Percentiles rank a stretch among this genome's conserved stretches.
Evolutionary conservation across 306 rosid genomes (phyloP).

Genomic region (Malus orientalis): DNA sequence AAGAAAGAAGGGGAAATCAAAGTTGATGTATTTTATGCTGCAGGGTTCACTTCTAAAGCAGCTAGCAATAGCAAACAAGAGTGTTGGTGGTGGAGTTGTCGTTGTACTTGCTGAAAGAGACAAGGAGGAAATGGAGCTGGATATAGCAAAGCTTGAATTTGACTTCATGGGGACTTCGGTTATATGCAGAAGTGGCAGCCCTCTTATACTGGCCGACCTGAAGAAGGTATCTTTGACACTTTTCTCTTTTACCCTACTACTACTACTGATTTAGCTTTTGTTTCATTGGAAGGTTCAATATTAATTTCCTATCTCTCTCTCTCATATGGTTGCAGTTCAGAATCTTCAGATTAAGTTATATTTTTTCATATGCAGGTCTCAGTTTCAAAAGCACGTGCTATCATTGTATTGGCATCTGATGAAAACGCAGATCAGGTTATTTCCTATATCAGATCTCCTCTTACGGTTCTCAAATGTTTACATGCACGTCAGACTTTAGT

Average conservation of each 20-base stretch:
- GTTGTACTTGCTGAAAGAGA: constrained; percentile 98
- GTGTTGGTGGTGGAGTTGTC: constrained; percentile 87
- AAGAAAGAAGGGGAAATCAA: constrained; percentile 13
- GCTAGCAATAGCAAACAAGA: constrained; percentile 91
- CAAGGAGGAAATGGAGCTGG: constrained; percentile 98
- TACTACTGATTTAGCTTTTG: not conserved
- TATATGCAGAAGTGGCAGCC: constrained; percentile 97
- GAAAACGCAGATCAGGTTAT: constrained; percentile 96
- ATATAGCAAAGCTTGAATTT: constrained; percentile 90
- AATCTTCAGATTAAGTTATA: not conserved
- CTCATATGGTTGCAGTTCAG: not conserved
- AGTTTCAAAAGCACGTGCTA: constrained; percentile 96
- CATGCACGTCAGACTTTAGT: constrained; percentile 9
- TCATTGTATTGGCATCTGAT: constrained; percentile 90
- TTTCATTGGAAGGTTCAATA: constrained; percentile 1
- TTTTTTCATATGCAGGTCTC: constrained; percentile 52
- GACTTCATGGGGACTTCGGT: constrained; percentile 96
- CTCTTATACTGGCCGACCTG: constrained; percentile 89
- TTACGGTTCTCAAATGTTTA: constrained; percentile 14
- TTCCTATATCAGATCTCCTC: not conserved
- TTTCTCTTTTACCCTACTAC: not conserved
- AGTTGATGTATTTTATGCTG: not conserved
- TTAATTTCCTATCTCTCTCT: not conserved
- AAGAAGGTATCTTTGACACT: constrained; percentile 56
- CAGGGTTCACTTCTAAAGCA: constrained; percentile 98